phyloP scores from a whole-genome alignment of 1,139 yeast genomes.

The Geotrichum australiense region DNA sequence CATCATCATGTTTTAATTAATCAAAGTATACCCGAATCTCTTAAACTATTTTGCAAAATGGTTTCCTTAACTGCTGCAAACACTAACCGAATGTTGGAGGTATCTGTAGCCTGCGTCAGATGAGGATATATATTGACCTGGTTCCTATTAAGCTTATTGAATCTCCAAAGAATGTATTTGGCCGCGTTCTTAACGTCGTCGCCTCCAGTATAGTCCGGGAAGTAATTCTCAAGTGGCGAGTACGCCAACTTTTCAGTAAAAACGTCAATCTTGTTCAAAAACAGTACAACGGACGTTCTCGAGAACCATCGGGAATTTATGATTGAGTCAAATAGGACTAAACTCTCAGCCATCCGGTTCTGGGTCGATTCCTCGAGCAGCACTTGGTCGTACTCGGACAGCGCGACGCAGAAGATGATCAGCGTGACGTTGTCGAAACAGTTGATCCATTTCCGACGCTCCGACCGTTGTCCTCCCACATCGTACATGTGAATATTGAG shows the following conservation, averaged over 20 bases:
- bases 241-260: constrained; percentile 78
- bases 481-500: constrained; percentile 78
- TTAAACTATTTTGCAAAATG: constrained; percentile 72
- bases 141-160: constrained; percentile 76
- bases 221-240: constrained; percentile 75
- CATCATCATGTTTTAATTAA: too few species aligned
- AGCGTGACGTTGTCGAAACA: constrained; percentile 89
- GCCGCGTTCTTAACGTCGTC: constrained; percentile 88
- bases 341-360: constrained; percentile 78
- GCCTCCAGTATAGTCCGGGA: constrained; percentile 90
- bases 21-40: constrained; percentile 74
- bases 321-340: constrained; percentile 80
- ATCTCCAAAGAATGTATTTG: constrained; percentile 85
- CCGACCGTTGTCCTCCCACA: constrained; percentile 93
- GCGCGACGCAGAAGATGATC: constrained; percentile 82
- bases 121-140: constrained; percentile 82
- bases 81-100: constrained; percentile 78
- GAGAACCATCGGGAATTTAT: constrained; percentile 94
- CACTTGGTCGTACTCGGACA: constrained; percentile 85
- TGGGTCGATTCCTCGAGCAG: constrained; percentile 64
- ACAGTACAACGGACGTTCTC: constrained; percentile 75
- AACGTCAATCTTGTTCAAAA: constrained; percentile 82
- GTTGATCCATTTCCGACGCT: constrained; percentile 92
- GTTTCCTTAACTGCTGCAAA: constrained; percentile 92
- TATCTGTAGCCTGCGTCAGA: constrained; percentile 91